These are phyloP conservation scores for Setaria italica DNA, from an alignment of 202 grass and related monocot genomes.

Conservation along the genomic window DNA sequence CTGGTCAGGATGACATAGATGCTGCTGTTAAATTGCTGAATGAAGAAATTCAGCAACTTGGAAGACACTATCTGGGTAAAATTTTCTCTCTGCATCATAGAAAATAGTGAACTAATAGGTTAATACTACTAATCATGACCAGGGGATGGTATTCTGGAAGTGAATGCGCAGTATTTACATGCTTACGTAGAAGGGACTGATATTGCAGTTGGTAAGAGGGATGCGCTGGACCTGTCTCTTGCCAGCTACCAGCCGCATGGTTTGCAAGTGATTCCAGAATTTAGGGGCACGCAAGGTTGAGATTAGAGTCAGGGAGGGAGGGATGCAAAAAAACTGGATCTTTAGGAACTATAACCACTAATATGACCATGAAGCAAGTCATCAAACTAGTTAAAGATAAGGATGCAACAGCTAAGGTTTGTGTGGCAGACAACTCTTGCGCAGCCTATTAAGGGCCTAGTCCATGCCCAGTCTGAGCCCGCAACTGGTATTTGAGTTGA, in stretches of 20 bases:
- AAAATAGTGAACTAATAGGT: conserved; percentile 15
- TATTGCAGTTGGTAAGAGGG: conserved; percentile 19
- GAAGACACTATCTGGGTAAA: conserved; percentile 65
- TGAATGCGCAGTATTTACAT: not conserved
- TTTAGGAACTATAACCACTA: not conserved
- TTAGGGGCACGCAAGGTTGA: not conserved
- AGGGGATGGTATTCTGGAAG: conserved; percentile 24
- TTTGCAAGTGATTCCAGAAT: not conserved
- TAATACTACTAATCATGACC: conserved; percentile 7
- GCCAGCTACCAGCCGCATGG: not conserved
- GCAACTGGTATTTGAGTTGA: conserved; percentile 9
- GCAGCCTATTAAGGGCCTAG: not conserved
- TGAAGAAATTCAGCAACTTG: conserved; percentile 68
- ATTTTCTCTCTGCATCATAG: not conserved
- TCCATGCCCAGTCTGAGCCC: not conserved
- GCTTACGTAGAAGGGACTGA: not conserved
- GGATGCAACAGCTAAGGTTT: not conserved
- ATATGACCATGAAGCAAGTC: conserved; percentile 23
- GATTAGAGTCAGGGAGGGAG: not conserved
- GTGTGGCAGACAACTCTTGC: not conserved
- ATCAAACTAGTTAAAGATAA: not conserved
- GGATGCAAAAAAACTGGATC: not conserved
- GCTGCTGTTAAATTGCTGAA: conserved; percentile 77
- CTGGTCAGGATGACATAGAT: conserved; percentile 95
- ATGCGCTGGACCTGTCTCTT: not conserved